Conservation (phyloP, 352 stramenopile genomes). For the Pythium oligandrum region DNA sequence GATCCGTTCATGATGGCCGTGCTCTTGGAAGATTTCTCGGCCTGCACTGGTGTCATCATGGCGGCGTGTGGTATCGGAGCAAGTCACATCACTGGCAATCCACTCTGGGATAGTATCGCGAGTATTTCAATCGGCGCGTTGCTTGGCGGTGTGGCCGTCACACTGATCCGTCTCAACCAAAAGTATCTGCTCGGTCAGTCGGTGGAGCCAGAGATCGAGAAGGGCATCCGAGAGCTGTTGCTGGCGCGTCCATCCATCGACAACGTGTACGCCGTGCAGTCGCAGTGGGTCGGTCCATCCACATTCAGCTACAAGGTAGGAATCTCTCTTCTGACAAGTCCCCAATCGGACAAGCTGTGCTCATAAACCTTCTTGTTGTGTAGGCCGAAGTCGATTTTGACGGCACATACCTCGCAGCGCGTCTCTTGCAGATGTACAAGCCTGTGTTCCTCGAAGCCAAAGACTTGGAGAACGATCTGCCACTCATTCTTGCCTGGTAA, state of each 20-base stretch:
- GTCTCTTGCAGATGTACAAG: conserved; percentile 93
- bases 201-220: conserved; percentile 91
- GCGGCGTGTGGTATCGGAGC: conserved; percentile 92
- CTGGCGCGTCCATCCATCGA: conserved; percentile 90
- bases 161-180: conserved; percentile 93
- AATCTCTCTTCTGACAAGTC: too few relatives aligned
- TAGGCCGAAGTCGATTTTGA: conserved; percentile 98
- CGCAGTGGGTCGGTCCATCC: conserved; percentile 96
- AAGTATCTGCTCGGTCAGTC: conserved; percentile 95
- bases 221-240: conserved; percentile 72
- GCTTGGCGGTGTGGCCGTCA: conserved; percentile 92
- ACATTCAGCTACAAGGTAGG: conserved; percentile 97
- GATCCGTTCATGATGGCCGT: conserved; percentile 97
- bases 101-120: conserved; percentile 94
- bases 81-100: conserved; percentile 89
- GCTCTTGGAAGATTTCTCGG: conserved; percentile 95
- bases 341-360: too few relatives aligned
- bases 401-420: conserved; percentile 95
- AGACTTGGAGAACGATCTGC: conserved; percentile 89
- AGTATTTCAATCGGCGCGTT: conserved; percentile 94
- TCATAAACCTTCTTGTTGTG: too few relatives aligned
- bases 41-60: conserved; percentile 96
- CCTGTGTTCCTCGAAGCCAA: conserved; percentile 90
- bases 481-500: conserved; percentile 92
- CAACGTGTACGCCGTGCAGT: conserved; percentile 94